A percentile compares a stretch with the other conserved stretches of the same genome.
Evolutionary conservation across 495 filamentous ascomycete genomes (phyloP).

Genomic region (Lasiosphaeria hispida): DNA sequence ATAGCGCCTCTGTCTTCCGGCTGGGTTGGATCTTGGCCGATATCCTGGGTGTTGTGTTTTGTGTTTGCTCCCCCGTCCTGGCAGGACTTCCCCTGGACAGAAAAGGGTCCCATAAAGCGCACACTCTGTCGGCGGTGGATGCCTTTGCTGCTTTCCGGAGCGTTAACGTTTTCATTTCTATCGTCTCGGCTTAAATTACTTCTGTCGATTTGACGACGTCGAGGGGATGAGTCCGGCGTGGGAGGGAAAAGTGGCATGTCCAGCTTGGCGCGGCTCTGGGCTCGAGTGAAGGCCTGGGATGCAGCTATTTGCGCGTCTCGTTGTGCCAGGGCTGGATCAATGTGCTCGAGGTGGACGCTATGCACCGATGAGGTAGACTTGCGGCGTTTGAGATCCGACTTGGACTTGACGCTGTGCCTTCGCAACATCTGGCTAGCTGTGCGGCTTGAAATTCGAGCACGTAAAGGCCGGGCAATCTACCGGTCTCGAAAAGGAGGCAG

Average conservation of each 20-base stretch:
- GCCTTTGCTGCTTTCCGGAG: conserved; percentile 14
- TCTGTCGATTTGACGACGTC: conserved; percentile 12
- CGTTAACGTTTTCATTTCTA: neutral
- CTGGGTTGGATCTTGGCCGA: neutral
- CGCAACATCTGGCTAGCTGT: conserved; percentile 42
- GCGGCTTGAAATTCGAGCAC: neutral
- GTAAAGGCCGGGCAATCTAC: conserved; percentile 2
- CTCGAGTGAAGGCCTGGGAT: conserved; percentile 60
- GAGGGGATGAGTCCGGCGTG: conserved; percentile 26
- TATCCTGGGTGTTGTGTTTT: neutral
- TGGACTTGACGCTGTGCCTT: conserved; percentile 41
- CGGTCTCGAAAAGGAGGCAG: conserved; percentile 17
- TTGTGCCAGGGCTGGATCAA: conserved; percentile 55
- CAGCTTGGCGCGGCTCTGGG: conserved; percentile 46
- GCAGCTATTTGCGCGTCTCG: conserved; percentile 67
- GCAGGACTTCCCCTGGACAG: conserved; percentile 23
- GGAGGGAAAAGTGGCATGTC: conserved; percentile 36
- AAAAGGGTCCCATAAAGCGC: conserved; percentile 50
- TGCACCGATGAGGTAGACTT: conserved; percentile 63
- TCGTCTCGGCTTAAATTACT: neutral
- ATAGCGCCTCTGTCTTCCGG: conserved; percentile 4
- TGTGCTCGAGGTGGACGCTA: conserved; percentile 45
- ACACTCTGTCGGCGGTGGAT: conserved; percentile 51
- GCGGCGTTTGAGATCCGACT: conserved; percentile 49
- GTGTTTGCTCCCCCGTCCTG: neutral